Evolutionary conservation across 768 basidiomycete genomes (phyloP).

Genomic region (Russula earlei): DNA sequence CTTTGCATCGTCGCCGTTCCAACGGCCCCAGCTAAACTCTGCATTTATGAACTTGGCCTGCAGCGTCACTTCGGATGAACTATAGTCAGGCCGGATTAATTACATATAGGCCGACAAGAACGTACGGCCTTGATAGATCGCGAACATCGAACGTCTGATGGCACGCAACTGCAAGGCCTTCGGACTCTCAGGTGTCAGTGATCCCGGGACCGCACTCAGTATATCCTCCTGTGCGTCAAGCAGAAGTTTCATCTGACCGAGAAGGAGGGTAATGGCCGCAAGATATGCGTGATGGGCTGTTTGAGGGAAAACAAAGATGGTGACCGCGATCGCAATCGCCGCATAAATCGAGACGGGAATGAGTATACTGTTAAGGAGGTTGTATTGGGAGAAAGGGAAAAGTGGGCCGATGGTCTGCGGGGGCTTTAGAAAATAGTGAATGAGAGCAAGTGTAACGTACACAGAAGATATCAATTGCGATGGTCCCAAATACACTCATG

Average conservation of each 20-base stretch:
- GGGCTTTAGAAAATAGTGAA: background rate
- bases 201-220: slow-evolving; percentile 19
- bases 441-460: slow-evolving; percentile 22
- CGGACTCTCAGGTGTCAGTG: slow-evolving; percentile 21
- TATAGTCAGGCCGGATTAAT: background rate
- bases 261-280: slow-evolving; percentile 24
- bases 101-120: background rate
- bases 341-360: slow-evolving; percentile 39
- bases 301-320: slow-evolving; percentile 44
- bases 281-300: slow-evolving; percentile 37
- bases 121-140: slow-evolving; percentile 26
- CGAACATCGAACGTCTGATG: slow-evolving; percentile 22
- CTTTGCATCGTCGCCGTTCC: slow-evolving; percentile 37
- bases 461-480: slow-evolving; percentile 37
- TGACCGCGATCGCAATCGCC: slow-evolving; percentile 38
- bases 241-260: slow-evolving; percentile 25
- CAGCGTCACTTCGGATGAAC: slow-evolving; percentile 24
- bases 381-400: slow-evolving; percentile 38
- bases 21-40: slow-evolving; percentile 38
- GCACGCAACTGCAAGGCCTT: slow-evolving; percentile 21
- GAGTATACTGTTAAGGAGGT: slow-evolving; percentile 33
- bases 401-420: slow-evolving; percentile 38
- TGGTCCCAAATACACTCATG: slow-evolving; percentile 38
- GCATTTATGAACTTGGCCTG: slow-evolving; percentile 31
- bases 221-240: slow-evolving; percentile 30